Conservation (phyloP, 805 yeast genomes). For the Kockiozyma suomiensis region DNA sequence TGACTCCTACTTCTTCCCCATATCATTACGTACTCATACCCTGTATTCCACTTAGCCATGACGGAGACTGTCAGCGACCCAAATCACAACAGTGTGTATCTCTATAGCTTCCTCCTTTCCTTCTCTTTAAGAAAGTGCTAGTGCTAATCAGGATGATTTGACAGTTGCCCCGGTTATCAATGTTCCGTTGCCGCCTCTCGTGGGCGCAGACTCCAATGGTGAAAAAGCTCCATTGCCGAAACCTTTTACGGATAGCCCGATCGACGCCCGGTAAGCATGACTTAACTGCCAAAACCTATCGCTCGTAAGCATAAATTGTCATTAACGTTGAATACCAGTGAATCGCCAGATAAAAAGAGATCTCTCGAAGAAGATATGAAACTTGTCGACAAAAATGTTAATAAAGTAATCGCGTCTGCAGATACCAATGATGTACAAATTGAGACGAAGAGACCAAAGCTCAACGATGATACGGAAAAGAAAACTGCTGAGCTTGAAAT, state of each 20-base stretch:
- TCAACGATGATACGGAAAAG: neutral
- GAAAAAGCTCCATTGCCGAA: too few species aligned
- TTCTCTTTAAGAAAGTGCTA: neutral
- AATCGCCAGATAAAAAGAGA: neutral
- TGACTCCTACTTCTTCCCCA: too few species aligned
- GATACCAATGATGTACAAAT: neutral
- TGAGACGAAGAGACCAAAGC: neutral
- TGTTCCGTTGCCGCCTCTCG: constrained; percentile 2
- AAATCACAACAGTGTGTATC: too few species aligned
- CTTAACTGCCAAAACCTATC: too few species aligned
- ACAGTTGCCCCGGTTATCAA: neutral
- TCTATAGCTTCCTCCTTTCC: too few species aligned
- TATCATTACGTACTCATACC: too few species aligned
- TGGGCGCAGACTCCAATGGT: neutral
- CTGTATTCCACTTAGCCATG: too few species aligned
- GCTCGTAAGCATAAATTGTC: neutral
- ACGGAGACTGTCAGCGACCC: too few species aligned
- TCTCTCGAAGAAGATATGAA: neutral
- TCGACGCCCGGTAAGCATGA: too few species aligned
- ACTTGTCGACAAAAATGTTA: neutral
- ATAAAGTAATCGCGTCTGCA: neutral
- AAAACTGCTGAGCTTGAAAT: too few species aligned
- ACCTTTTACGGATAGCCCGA: too few species aligned
- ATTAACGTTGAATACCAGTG: neutral
- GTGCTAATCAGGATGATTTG: neutral